A percentile compares a stretch with the other conserved stretches of the same genome.
phyloP scores from a whole-genome alignment of 2,329 filamentous ascomycete species.

The Cucurbitaria berberidis region DNA sequence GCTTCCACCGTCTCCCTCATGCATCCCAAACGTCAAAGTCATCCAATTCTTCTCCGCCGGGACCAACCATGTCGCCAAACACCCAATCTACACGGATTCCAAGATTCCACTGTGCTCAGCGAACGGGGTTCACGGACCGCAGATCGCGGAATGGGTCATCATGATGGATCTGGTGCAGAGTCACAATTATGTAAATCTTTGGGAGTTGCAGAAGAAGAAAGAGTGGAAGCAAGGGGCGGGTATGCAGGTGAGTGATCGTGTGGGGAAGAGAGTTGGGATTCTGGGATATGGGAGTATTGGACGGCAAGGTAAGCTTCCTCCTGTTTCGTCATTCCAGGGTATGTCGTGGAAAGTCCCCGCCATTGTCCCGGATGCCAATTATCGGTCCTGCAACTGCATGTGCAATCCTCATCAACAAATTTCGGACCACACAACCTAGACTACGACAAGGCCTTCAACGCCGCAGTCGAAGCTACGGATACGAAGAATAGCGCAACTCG shows the following conservation, averaged over 20 bases:
- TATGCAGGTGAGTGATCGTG: slow-evolving; percentile 58
- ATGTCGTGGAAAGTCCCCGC: background rate
- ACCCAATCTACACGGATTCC: slow-evolving; percentile 60
- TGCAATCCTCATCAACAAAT: background rate
- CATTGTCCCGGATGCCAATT: background rate
- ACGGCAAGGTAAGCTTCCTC: slow-evolving; percentile 58
- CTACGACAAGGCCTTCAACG: background rate
- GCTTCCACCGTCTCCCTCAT: slow-evolving; percentile 49
- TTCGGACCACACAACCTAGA: background rate
- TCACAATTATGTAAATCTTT: slow-evolving; percentile 61
- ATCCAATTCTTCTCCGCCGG: slow-evolving; percentile 66
- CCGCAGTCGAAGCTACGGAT: background rate
- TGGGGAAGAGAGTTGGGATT: slow-evolving; percentile 65
- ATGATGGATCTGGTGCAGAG: slow-evolving; percentile 65
- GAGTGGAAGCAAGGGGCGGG: slow-evolving; percentile 55
- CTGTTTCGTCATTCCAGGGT: background rate
- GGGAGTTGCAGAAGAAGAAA: slow-evolving; percentile 64
- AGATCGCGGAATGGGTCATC: slow-evolving; percentile 71
- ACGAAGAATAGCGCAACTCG: background rate
- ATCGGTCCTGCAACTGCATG: background rate
- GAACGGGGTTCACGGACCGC: slow-evolving; percentile 66
- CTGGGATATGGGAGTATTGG: slow-evolving; percentile 69
- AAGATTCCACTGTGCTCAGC: slow-evolving; percentile 62
- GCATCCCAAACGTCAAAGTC: slow-evolving; percentile 52
- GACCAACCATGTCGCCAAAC: slow-evolving; percentile 59